Evolutionary conservation across 2,329 filamentous ascomycete genomes (phyloP).

Genomic region (Alternaria arbusti): DNA sequence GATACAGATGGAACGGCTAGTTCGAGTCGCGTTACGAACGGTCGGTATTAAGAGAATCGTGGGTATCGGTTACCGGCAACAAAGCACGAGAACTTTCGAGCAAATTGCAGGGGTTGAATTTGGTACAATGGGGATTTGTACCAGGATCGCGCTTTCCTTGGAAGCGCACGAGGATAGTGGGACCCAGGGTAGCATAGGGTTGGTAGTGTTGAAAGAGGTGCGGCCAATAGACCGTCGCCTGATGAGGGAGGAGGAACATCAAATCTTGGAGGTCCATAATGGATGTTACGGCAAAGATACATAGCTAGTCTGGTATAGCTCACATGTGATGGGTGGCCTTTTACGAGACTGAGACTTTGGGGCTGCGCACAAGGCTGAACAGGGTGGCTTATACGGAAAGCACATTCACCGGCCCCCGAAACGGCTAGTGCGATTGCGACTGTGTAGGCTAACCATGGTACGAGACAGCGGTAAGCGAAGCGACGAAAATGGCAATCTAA

Average conservation of each 20-base stretch:
- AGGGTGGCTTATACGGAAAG: constrained; percentile 4
- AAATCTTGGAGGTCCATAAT: neutral
- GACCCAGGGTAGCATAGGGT: neutral
- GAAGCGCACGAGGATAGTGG: neutral
- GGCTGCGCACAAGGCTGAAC: constrained; percentile 14
- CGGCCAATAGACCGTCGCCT: neutral
- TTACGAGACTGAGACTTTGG: neutral
- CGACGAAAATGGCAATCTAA: neutral
- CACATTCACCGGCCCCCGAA: constrained; percentile 12
- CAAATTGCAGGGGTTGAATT: neutral
- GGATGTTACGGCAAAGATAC: neutral
- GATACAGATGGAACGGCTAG: neutral
- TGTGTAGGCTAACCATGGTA: neutral
- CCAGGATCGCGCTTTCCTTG: neutral
- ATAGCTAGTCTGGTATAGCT: neutral
- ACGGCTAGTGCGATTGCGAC: constrained; percentile 4
- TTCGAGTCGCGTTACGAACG: neutral
- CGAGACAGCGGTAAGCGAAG: constrained; percentile 13
- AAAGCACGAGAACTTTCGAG: neutral
- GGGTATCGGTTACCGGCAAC: neutral
- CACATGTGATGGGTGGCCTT: neutral
- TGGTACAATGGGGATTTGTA: neutral
- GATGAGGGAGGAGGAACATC: neutral
- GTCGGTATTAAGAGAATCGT: neutral
- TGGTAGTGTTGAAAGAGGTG: neutral